Conservation (phyloP, 2,329 filamentous ascomycete species). For the Ceratocystis cacaofunesta region DNA sequence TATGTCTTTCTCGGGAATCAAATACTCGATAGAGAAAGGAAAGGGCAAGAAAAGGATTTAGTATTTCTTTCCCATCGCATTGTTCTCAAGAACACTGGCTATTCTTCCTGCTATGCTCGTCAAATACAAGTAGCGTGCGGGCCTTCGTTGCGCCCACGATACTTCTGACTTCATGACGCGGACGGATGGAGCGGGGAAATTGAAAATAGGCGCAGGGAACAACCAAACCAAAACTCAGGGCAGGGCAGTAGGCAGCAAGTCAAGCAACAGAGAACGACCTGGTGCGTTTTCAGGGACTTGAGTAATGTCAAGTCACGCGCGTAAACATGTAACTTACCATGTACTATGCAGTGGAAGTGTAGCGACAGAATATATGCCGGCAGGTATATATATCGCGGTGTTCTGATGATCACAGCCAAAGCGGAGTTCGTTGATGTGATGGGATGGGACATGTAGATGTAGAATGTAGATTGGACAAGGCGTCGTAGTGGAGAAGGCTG, state of each 20-base stretch:
- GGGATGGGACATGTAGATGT: conserved; percentile 1
- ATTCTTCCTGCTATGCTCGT: background rate
- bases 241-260: background rate
- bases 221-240: background rate
- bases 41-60: background rate
- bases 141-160: background rate
- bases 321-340: background rate
- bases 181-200: background rate
- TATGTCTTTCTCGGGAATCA: background rate
- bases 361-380: background rate
- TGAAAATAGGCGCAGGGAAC: background rate
- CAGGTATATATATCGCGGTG: background rate
- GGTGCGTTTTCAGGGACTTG: background rate
- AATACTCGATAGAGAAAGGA: background rate
- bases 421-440: background rate
- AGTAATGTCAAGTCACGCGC: background rate
- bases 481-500: background rate
- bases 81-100: background rate
- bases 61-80: background rate
- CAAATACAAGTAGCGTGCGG: background rate
- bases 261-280: background rate
- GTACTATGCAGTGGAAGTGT: background rate
- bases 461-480: conserved; percentile 2
- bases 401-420: background rate
- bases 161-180: background rate